Evolutionary conservation across 2,329 filamentous ascomycete species (phyloP).

Genomic region (Fusarium solani-melongenae): DNA sequence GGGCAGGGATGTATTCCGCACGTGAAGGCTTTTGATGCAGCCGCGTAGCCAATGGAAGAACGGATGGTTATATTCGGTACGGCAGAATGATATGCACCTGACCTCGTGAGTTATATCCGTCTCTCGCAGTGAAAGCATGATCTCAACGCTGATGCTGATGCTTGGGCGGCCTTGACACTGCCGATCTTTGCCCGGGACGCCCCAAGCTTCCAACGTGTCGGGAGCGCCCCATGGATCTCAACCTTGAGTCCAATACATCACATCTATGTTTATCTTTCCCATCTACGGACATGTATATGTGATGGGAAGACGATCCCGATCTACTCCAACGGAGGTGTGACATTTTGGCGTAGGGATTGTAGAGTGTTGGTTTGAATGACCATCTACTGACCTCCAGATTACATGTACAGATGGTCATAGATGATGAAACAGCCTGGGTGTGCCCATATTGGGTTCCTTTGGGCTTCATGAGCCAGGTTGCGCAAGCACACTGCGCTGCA

Average conservation of each 20-base stretch:
- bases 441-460: background rate
- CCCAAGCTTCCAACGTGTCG: conserved; percentile 19
- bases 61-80: background rate
- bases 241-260: background rate
- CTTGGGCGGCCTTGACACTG: background rate
- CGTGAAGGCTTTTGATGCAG: conserved; percentile 3
- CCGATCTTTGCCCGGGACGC: conserved; percentile 13
- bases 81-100: background rate
- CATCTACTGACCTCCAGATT: background rate
- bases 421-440: background rate
- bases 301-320: conserved; percentile 1
- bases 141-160: background rate
- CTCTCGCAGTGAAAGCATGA: background rate
- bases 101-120: background rate
- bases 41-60: background rate
- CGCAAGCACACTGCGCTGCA: background rate
- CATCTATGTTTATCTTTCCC: background rate
- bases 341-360: background rate
- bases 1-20: background rate
- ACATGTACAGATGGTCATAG: background rate
- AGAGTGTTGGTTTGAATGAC: background rate
- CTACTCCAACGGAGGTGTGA: background rate
- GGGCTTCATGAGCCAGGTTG: background rate
- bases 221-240: background rate
- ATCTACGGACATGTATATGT: background rate